Percentiles rank a stretch among this genome's conserved stretches.
These are phyloP conservation scores for Cadophora sp. DNA, from an alignment of 2,329 filamentous ascomycete genomes.

Conservation along the genomic window DNA sequence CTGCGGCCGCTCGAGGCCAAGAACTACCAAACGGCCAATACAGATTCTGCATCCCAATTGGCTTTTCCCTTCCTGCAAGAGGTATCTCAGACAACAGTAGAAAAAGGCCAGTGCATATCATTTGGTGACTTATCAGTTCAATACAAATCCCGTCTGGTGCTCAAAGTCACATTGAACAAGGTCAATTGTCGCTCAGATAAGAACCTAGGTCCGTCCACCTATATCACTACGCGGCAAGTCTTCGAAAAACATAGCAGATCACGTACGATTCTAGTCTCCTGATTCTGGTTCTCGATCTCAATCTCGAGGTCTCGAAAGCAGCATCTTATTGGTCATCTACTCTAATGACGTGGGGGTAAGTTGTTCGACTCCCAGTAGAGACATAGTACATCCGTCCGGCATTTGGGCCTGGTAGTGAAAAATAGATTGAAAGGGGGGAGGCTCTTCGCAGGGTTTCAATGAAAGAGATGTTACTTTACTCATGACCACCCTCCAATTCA, in stretches of 20 bases:
- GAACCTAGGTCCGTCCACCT: no score
- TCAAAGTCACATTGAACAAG: no score
- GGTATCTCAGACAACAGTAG: neutral
- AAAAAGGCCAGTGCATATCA: neutral
- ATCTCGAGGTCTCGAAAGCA: neutral
- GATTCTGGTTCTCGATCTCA: neutral
- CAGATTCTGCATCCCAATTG: neutral
- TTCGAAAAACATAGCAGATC: neutral
- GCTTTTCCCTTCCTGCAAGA: neutral
- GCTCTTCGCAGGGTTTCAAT: neutral
- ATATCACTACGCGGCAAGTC: neutral
- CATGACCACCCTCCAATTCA: no score
- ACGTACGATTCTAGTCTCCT: neutral
- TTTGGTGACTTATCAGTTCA: neutral
- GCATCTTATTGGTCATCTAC: neutral
- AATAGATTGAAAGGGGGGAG: neutral
- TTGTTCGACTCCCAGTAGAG: no score
- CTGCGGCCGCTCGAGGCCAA: neutral
- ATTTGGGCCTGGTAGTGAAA: neutral
- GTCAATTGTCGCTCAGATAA: no score
- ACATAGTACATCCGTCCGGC: no score
- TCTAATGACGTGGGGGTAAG: neutral
- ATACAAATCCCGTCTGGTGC: neutral
- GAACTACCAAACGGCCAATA: neutral
- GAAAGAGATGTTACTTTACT: no score